phyloP scores from a whole-genome alignment of 768 basidiomycete species.

The Pisolithus tinctorius region DNA sequence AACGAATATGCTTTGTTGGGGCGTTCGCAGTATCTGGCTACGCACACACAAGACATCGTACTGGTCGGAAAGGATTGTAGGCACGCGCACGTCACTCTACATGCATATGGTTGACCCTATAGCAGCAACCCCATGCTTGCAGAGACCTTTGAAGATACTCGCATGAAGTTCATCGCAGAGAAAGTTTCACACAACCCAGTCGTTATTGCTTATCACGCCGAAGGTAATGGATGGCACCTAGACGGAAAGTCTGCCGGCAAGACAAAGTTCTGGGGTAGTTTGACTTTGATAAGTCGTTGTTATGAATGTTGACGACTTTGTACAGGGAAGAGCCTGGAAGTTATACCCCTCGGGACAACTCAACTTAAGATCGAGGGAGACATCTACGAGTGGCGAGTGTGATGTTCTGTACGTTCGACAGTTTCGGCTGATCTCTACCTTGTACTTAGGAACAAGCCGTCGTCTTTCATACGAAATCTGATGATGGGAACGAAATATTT shows the following conservation, averaged over 20 bases:
- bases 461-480: conserved; percentile 82
- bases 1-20: conserved; percentile 69
- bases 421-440: conserved; percentile 3
- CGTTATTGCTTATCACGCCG: conserved; percentile 79
- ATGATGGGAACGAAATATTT: conserved; percentile 90
- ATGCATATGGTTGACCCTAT: conserved; percentile 5
- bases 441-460: conserved; percentile 67
- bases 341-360: conserved; percentile 72
- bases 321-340: conserved; percentile 82
- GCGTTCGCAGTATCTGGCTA: conserved; percentile 85
- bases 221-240: conserved; percentile 72
- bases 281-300: conserved; percentile 5
- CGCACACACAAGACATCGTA: conserved; percentile 71
- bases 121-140: conserved; percentile 82
- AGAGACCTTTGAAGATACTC: conserved; percentile 80
- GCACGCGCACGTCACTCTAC: conserved; percentile 23
- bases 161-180: conserved; percentile 80
- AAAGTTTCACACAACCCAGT: conserved; percentile 85
- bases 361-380: conserved; percentile 62
- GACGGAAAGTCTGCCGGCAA: conserved; percentile 72
- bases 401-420: background rate
- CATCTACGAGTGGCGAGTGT: conserved; percentile 60
- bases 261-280: conserved; percentile 87
- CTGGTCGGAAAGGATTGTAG: conserved; percentile 84
- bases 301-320: conserved; percentile 14